Evolutionary conservation across 768 basidiomycete species (phyloP).

Genomic region (Clitopilus hobsonii): DNA sequence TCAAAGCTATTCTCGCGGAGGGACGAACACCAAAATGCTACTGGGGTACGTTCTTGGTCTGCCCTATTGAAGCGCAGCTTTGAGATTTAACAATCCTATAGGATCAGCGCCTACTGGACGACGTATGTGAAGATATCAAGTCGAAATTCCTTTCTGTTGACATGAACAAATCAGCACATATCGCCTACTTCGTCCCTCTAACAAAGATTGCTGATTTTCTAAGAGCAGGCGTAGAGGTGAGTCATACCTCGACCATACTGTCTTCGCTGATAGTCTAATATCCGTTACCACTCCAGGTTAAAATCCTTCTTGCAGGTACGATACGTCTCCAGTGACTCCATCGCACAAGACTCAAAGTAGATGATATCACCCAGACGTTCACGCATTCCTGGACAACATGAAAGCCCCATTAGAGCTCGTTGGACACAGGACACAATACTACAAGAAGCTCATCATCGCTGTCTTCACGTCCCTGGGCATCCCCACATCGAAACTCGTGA

Average conservation of each 20-base stretch:
- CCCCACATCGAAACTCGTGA: slow-evolving; percentile 75
- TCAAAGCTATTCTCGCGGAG: slow-evolving; percentile 77
- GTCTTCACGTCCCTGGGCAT: slow-evolving; percentile 90
- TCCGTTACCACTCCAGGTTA: slow-evolving; percentile 42
- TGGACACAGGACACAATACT: slow-evolving; percentile 84
- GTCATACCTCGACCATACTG: slow-evolving; percentile 7
- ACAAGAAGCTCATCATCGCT: slow-evolving; percentile 73
- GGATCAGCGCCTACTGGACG: slow-evolving; percentile 92
- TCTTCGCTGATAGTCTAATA: neutral
- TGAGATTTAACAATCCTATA: slow-evolving; percentile 22
- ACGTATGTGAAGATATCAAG: slow-evolving; percentile 41
- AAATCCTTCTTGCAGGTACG: slow-evolving; percentile 74
- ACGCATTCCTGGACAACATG: slow-evolving; percentile 95
- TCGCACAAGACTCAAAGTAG: neutral
- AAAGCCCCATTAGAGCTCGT: slow-evolving; percentile 96
- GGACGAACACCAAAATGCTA: slow-evolving; percentile 79
- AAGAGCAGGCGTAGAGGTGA: slow-evolving; percentile 82
- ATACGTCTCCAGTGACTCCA: neutral
- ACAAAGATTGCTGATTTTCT: slow-evolving; percentile 97
- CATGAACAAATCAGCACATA: slow-evolving; percentile 62
- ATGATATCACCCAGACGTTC: slow-evolving; percentile 57
- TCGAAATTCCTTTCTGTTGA: neutral
- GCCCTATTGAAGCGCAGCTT: slow-evolving; percentile 3
- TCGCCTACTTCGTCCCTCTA: slow-evolving; percentile 94
- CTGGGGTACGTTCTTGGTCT: slow-evolving; percentile 65